A percentile compares a stretch with the other conserved stretches of the same genome.
Conservation (phyloP, 306 rosid species). For the Glycyrrhiza uralensis region DNA sequence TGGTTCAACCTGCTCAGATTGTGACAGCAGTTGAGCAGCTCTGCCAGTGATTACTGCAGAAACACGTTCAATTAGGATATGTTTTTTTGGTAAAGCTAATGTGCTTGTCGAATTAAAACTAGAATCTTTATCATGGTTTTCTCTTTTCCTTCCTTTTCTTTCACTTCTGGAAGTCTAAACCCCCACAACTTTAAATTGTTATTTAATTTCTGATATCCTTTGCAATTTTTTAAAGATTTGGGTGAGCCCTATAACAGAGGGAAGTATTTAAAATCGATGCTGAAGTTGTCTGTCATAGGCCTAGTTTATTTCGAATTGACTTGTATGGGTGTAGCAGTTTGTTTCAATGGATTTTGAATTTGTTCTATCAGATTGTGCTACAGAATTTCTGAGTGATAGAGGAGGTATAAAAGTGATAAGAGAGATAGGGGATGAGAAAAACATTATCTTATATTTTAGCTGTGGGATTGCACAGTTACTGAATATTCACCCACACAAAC, state of each 20-base stretch:
- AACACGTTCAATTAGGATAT: neutral
- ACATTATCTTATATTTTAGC: too few relatives aligned
- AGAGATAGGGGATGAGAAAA: too few relatives aligned
- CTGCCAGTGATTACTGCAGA: conserved; percentile 50
- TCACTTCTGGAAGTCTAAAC: neutral
- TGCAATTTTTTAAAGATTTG: conserved; percentile 3
- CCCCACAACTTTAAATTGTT: neutral
- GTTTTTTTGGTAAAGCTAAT: conserved; percentile 22
- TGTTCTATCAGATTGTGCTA: neutral
- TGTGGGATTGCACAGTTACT: too few relatives aligned
- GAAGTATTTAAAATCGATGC: conserved; percentile 14
- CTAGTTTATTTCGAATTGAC: neutral
- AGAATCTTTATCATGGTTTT: neutral
- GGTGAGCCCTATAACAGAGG: neutral
- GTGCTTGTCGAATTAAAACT: conserved; percentile 25
- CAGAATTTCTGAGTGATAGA: neutral
- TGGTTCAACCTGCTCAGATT: conserved; percentile 94
- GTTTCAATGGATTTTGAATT: neutral
- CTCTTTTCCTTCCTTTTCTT: conserved; percentile 11
- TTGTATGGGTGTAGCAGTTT: neutral
- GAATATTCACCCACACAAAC: too few relatives aligned
- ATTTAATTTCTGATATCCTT: conserved; percentile 5
- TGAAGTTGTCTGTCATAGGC: neutral
- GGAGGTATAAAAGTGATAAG: too few relatives aligned
- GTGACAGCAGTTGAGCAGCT: conserved; percentile 93